Conservation (phyloP, 371 early-diverging fungal species). For the Catenaria anguillulae region DNA sequence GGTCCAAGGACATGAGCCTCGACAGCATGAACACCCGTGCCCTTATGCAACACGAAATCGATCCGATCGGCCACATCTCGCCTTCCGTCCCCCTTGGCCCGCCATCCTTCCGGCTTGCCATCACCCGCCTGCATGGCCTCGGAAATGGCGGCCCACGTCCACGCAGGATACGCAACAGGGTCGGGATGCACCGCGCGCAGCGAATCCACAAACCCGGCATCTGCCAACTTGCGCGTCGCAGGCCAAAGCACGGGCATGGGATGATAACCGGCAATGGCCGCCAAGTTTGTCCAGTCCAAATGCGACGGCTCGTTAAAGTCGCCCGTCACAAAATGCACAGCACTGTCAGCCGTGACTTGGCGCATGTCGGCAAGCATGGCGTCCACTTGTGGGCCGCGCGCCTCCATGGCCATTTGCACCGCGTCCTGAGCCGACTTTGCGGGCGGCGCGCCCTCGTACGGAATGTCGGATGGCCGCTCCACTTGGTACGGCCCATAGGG, state of each 20-base stretch:
- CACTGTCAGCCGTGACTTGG: conserved; percentile 12
- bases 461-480: conserved; percentile 8
- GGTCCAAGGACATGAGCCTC: background rate
- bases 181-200: conserved; percentile 12
- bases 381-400: conserved; percentile 19
- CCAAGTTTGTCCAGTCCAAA: conserved; percentile 19
- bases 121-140: conserved; percentile 13
- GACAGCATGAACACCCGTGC: background rate
- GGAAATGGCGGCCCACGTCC: conserved; percentile 6
- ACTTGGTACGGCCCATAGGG: conserved; percentile 19
- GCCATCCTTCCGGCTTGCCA: conserved; percentile 14
- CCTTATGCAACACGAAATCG: conserved; percentile 18
- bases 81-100: conserved; percentile 11
- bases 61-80: conserved; percentile 21
- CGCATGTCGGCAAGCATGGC: conserved; percentile 14
- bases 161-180: background rate
- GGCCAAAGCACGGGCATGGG: conserved; percentile 19
- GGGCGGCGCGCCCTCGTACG: conserved; percentile 16
- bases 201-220: conserved; percentile 18
- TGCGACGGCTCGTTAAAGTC: conserved; percentile 26
- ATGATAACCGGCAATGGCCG: conserved; percentile 18
- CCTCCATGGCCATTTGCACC: conserved; percentile 12
- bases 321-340: conserved; percentile 19
- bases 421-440: conserved; percentile 16
- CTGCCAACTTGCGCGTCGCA: conserved; percentile 12